Conservation (phyloP, 352 stramenopile genomes). For the Sclerospora graminicola region DNA sequence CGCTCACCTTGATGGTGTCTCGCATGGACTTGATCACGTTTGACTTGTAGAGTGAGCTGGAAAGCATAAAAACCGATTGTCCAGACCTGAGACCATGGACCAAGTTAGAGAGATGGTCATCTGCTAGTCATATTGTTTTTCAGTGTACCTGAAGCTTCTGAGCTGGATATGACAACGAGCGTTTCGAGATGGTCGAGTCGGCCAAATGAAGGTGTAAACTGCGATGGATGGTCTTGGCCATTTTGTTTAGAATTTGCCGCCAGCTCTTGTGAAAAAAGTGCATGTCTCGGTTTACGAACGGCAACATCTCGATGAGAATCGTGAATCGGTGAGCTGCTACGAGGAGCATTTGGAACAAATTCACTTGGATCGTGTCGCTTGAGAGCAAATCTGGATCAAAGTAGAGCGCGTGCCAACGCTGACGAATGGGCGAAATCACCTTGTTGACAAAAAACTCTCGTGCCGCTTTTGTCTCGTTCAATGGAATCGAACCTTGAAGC, state of each 20-base stretch:
- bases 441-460: constrained; percentile 53
- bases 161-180: not conserved
- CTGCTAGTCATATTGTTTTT: no score
- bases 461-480: constrained; percentile 46
- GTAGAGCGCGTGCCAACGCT: constrained; percentile 61
- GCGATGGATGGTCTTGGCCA: constrained; percentile 31
- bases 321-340: constrained; percentile 42
- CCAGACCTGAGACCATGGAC: no score
- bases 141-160: constrained; percentile 23
- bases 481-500: constrained; percentile 35
- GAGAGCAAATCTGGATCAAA: constrained; percentile 38
- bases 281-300: constrained; percentile 32
- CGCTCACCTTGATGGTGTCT: constrained; percentile 1
- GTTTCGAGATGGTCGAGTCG: not conserved
- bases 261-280: constrained; percentile 32
- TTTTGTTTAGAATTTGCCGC: constrained; percentile 32
- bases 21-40: constrained; percentile 8
- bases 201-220: constrained; percentile 13
- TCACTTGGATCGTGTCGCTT: constrained; percentile 34
- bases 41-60: constrained; percentile 18
- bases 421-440: constrained; percentile 45
- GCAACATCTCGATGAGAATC: constrained; percentile 41
- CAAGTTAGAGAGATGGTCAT: no score
- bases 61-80: constrained; percentile 32
- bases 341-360: constrained; percentile 49